A percentile compares a stretch with the other conserved stretches of the same genome.
Conservation (phyloP, 345 rosid species). For the Eucalyptus sp. region DNA sequence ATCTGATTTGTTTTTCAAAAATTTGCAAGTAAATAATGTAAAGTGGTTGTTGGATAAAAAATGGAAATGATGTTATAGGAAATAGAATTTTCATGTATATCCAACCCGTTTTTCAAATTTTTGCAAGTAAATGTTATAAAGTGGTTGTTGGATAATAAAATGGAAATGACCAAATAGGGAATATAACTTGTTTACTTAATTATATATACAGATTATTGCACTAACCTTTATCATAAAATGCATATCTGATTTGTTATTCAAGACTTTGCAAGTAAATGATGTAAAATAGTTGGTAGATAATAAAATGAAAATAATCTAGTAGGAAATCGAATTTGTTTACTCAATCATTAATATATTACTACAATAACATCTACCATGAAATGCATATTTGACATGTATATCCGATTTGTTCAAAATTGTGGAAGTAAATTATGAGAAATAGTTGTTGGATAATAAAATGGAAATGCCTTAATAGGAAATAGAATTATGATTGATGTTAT, state of each 20-base stretch:
- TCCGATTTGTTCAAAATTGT: not conserved
- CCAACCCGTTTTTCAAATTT: not conserved
- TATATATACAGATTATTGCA: no score
- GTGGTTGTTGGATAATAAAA: not conserved
- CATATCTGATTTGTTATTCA: not conserved
- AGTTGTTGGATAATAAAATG: not conserved
- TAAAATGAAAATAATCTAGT: not conserved
- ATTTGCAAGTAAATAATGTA: not conserved
- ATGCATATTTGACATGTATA: not conserved
- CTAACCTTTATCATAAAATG: not conserved
- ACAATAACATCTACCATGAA: not conserved
- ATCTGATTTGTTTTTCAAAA: not conserved
- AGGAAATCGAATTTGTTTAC: not conserved
- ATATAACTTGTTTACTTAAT: not conserved
- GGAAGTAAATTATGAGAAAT: not conserved
- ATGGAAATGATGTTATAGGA: not conserved
- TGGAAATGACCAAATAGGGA: not conserved
- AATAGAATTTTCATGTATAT: not conserved
- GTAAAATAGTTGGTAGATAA: not conserved
- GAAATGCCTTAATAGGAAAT: not conserved
- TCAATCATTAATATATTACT: not conserved
- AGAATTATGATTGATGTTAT: no score
- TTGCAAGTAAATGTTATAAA: not conserved
- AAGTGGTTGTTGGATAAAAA: not conserved
- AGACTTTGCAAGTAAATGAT: not conserved